phyloP scores from a whole-genome alignment of 2,329 filamentous ascomycete species.

The Claviceps pazoutovae region DNA sequence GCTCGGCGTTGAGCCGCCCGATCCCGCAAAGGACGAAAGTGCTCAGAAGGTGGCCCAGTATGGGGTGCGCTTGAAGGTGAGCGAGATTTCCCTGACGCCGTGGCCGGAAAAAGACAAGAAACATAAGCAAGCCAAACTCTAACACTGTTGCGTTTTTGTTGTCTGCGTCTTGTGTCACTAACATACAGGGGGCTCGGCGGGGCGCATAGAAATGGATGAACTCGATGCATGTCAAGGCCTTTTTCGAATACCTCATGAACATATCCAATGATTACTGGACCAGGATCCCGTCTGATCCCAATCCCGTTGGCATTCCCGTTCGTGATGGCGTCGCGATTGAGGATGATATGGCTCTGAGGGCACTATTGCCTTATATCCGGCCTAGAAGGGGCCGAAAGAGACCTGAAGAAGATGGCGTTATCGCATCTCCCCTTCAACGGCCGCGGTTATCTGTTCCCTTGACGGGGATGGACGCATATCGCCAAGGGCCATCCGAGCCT shows the following conservation, averaged over 20 bases:
- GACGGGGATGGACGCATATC: conserved; percentile 24
- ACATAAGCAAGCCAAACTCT: no score
- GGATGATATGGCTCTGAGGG: conserved; percentile 77
- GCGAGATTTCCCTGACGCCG: conserved; percentile 4
- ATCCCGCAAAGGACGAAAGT: conserved; percentile 70
- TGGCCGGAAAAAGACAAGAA: no score
- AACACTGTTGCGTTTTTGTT: no score
- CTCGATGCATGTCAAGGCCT: conserved; percentile 87
- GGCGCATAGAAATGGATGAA: conserved; percentile 73
- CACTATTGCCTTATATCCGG: conserved; percentile 63
- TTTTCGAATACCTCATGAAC: conserved; percentile 77
- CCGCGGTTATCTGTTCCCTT: conserved; percentile 43
- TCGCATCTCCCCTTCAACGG: conserved; percentile 40
- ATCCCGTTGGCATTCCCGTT: conserved; percentile 47
- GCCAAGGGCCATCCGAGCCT: conserved; percentile 22
- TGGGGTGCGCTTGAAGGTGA: conserved; percentile 77
- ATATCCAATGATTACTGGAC: conserved; percentile 70
- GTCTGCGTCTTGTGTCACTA: neutral
- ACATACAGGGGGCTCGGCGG: neutral
- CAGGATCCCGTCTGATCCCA: conserved; percentile 52
- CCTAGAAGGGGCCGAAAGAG: conserved; percentile 49
- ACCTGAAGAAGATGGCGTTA: conserved; percentile 44
- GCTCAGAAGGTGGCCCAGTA: conserved; percentile 92
- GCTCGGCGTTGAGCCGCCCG: conserved; percentile 77
- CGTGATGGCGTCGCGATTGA: conserved; percentile 74